These are phyloP conservation scores for Tilletiopsis washingtonensis DNA, from an alignment of 1,284 basidiomycete species.

Conservation along the genomic window DNA sequence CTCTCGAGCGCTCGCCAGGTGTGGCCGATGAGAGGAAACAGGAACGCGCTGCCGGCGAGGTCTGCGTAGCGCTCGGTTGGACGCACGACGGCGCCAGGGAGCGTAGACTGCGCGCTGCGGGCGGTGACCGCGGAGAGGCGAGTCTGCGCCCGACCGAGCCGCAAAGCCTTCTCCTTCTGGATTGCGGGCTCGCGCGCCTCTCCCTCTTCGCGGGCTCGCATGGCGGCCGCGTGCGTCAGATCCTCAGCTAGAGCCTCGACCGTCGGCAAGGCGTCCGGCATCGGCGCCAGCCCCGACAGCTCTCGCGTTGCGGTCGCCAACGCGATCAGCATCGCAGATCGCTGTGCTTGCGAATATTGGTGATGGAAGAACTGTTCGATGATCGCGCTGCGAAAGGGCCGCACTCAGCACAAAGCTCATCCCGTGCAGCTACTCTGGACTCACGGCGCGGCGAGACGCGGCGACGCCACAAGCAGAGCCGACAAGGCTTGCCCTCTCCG, in stretches of 20 bases:
- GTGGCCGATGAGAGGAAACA: slow-evolving; percentile 76
- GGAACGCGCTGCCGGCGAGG: slow-evolving; percentile 44
- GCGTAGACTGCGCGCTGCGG: slow-evolving; percentile 18
- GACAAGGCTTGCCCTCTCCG: slow-evolving; percentile 67
- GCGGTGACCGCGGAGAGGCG: slow-evolving; percentile 15
- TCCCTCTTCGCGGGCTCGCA: slow-evolving; percentile 7
- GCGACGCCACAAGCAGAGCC: slow-evolving; percentile 71
- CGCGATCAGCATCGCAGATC: slow-evolving; percentile 73
- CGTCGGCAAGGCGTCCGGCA: too few species aligned
- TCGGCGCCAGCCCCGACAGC: slow-evolving; percentile 55
- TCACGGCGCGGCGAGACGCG: slow-evolving; percentile 68
- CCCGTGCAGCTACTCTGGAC: too few species aligned
- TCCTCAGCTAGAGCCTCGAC: neutral
- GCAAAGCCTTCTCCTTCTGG: slow-evolving; percentile 4
- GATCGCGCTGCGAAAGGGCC: slow-evolving; percentile 4
- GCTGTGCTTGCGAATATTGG: slow-evolving; percentile 78
- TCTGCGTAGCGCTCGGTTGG: slow-evolving; percentile 5
- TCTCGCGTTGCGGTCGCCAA: slow-evolving; percentile 77
- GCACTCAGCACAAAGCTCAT: too few species aligned
- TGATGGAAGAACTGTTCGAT: slow-evolving; percentile 87
- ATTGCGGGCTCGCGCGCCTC: slow-evolving; percentile 19
- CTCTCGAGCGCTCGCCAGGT: too few species aligned
- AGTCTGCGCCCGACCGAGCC: too few species aligned
- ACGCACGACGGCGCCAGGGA: too few species aligned
- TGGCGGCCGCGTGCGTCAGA: neutral